phyloP scores from a whole-genome alignment of 2,329 filamentous ascomycete species.

The Claviceps africana region DNA sequence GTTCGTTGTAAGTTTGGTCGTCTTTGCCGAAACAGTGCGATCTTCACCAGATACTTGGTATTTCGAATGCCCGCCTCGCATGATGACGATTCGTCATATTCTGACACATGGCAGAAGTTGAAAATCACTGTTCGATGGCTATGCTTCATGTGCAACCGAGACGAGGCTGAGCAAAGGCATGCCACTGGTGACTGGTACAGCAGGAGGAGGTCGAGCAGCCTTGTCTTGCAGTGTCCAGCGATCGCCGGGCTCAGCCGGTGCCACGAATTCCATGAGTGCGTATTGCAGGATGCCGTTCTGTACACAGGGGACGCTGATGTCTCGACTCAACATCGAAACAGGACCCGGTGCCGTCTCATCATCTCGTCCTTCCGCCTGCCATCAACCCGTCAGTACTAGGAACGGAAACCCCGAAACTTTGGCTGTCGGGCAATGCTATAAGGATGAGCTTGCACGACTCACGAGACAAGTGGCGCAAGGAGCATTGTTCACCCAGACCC shows the following conservation, averaged over 20 bases:
- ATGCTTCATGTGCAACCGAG: background rate
- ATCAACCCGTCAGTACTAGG: background rate
- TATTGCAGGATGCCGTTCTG: slow-evolving; percentile 33
- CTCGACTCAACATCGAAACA: slow-evolving; percentile 19
- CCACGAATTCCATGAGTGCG: slow-evolving; percentile 31
- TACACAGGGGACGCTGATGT: slow-evolving; percentile 31
- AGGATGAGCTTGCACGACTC: slow-evolving; percentile 13
- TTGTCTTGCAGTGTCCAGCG: slow-evolving; percentile 23
- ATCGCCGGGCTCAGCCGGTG: slow-evolving; percentile 21
- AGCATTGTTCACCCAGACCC: slow-evolving; percentile 39
- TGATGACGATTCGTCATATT: slow-evolving; percentile 1
- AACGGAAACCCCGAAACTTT: background rate
- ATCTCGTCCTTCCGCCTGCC: slow-evolving; percentile 36
- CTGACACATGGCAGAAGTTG: background rate
- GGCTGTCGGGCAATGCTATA: too few relatives aligned
- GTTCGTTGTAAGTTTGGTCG: background rate
- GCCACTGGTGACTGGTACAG: slow-evolving; percentile 6
- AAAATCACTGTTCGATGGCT: background rate
- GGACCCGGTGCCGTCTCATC: slow-evolving; percentile 19
- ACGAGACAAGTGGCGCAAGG: slow-evolving; percentile 37
- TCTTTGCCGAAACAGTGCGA: slow-evolving; percentile 1
- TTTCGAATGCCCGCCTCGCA: background rate
- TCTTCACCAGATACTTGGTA: background rate
- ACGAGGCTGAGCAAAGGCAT: slow-evolving; percentile 4
- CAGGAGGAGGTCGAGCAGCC: slow-evolving; percentile 3